Conservation (phyloP, 441 rosid species). For the Corymbia calophylla region DNA sequence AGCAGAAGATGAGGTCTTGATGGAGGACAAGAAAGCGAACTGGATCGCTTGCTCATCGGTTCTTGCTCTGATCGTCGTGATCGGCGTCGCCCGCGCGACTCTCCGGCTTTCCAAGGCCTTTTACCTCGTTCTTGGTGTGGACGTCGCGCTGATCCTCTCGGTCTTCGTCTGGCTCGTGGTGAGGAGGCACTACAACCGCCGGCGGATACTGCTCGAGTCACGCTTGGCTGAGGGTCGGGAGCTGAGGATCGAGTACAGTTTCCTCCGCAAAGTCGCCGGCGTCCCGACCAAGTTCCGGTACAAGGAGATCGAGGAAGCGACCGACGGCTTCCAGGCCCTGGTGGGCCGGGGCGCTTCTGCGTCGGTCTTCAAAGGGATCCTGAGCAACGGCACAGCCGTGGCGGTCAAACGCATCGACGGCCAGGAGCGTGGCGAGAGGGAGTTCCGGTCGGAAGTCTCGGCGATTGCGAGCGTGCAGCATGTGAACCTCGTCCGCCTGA, state of each 20-base stretch:
- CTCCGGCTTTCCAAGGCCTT: constrained; percentile 53
- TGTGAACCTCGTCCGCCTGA: constrained; percentile 54
- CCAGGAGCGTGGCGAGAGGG: constrained; percentile 69
- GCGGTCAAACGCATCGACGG: constrained; percentile 70
- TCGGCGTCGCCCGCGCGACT: constrained; percentile 32
- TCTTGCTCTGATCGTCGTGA: constrained; percentile 23
- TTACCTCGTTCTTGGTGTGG: constrained; percentile 59
- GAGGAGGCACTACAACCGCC: constrained; percentile 32
- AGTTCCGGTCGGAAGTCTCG: constrained; percentile 65
- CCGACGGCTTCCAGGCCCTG: constrained; percentile 45
- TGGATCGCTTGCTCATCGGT: constrained; percentile 24
- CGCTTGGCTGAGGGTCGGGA: constrained; percentile 53
- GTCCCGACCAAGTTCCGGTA: constrained; percentile 51
- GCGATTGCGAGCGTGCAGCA: constrained; percentile 88
- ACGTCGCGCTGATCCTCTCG: constrained; percentile 47
- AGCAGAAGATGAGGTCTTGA: constrained; percentile 20
- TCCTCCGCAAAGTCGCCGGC: constrained; percentile 73
- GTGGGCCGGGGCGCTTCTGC: constrained; percentile 70
- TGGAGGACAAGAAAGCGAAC: constrained; percentile 71
- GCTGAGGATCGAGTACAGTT: constrained; percentile 75
- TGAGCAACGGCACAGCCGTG: constrained; percentile 56
- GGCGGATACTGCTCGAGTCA: constrained; percentile 32
- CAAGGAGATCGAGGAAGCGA: constrained; percentile 75
- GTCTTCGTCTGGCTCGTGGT: constrained; percentile 33
- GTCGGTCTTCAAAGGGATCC: constrained; percentile 61